Evolutionary conservation across 2,329 filamentous ascomycete genomes (phyloP).

Genomic region (Aspergillus hiratsukae): DNA sequence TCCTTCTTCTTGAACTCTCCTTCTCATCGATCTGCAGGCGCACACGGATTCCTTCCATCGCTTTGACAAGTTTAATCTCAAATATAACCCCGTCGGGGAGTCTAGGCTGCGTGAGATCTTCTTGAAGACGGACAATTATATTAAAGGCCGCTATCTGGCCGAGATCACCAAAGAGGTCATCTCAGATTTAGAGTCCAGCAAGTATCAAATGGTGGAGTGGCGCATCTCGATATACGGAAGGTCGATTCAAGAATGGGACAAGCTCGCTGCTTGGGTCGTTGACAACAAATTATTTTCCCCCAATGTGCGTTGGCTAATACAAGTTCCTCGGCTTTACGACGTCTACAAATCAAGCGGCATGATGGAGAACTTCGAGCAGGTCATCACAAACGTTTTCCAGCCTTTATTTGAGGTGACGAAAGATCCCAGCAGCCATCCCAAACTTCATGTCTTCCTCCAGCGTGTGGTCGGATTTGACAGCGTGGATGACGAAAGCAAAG

Average conservation of each 20-base stretch:
- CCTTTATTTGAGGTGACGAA: slow-evolving; percentile 92
- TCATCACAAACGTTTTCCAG: slow-evolving; percentile 86
- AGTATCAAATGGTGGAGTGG: slow-evolving; percentile 99
- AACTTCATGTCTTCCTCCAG: slow-evolving; percentile 91
- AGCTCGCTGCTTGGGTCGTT: slow-evolving; percentile 92
- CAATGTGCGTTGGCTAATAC: slow-evolving; percentile 95
- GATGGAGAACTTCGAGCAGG: slow-evolving; percentile 85
- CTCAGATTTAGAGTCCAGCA: slow-evolving; percentile 92
- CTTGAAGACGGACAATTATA: slow-evolving; percentile 96
- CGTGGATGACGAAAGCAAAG: slow-evolving; percentile 96
- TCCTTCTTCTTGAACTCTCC: neutral
- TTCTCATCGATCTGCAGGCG: slow-evolving; percentile 50
- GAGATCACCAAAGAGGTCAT: slow-evolving; percentile 99
- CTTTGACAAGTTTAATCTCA: slow-evolving; percentile 99
- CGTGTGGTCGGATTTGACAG: slow-evolving; percentile 95
- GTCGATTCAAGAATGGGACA: slow-evolving; percentile 93
- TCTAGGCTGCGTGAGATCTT: slow-evolving; percentile 96
- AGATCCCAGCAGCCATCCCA: slow-evolving; percentile 79
- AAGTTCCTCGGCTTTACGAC: slow-evolving; percentile 89
- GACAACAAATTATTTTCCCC: slow-evolving; percentile 98
- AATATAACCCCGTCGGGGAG: slow-evolving; percentile 96
- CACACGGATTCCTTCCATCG: slow-evolving; percentile 98
- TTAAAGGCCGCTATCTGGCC: slow-evolving; percentile 89
- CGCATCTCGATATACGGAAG: slow-evolving; percentile 96
- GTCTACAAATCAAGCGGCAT: slow-evolving; percentile 87